Evolutionary conservation across 169 alveolate genomes (phyloP), one percentile per base, ranked within the genome.

Genomic region (Plasmodium reichenowi): DNA sequence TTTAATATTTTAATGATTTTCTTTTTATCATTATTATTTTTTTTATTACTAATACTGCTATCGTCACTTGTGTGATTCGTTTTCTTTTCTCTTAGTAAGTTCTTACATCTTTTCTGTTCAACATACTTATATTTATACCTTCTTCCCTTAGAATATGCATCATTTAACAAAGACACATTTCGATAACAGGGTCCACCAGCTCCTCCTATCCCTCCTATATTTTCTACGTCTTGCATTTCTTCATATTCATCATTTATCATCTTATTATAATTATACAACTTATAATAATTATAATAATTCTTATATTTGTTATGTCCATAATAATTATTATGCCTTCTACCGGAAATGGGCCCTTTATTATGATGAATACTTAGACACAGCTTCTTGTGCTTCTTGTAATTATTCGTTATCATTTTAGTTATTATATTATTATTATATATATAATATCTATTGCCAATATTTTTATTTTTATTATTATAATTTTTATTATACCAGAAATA

Each of bases 371-470:
- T 71, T 62, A 75, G 8, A 74, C 17, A 45, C 29, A 75, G 13
- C 22, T 75, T 75, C 66, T 75, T 75, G 26, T 74, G 68, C 43
- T 63, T 75, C 38, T 63, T 75, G 43, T 75, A 75, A 13, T 47
- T 13, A 38, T 75, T 58, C 64, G 64, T 64, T 58, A 64, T 48
- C 67, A 68, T 75, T 29, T 58, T 72, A 0, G 47, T 72, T 32
- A 10, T 26, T 4, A 2, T 13, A 4, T 72, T 13, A 20, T 2
- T 3, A 32, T 3, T 32, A 32, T 29, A 32, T 32, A 32, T 32
- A 32, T 5, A 5, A 32, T 32, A 32, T 32, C 45, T 32, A 32
- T 32, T 32, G 45, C 5, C 8, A 32, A 32, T 32, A 4, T 32
- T 32, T 32, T 32, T 32, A 32, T 32, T 32, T 24, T 24, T 24